A percentile compares a stretch with the other conserved stretches of the same genome.
phyloP scores from a whole-genome alignment of 164 flowering plant species.

The Piper betle region DNA sequence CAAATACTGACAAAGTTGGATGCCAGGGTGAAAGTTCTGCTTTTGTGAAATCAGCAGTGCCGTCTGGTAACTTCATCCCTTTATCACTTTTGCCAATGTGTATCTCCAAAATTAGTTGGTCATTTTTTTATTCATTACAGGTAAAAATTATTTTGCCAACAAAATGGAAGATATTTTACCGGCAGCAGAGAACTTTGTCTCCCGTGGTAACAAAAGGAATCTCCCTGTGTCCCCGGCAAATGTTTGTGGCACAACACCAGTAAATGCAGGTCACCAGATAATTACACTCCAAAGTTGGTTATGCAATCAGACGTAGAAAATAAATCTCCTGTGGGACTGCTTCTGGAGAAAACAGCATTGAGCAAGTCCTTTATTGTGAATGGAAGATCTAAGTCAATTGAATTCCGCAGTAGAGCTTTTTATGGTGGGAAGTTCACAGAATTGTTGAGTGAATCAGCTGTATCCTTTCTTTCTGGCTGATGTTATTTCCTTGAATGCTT shows the following conservation, averaged over 20 bases:
- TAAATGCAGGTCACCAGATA: constrained; percentile 1
- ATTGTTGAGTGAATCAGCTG: constrained; percentile 21
- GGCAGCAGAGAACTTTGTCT: constrained; percentile 16
- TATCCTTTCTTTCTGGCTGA: constrained; percentile 30
- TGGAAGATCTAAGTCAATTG: constrained; percentile 13
- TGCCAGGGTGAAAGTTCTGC: constrained; percentile 18
- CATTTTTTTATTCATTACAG: not conserved
- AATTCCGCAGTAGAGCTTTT: constrained; percentile 21
- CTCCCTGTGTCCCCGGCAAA: constrained; percentile 8
- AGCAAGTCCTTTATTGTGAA: constrained; percentile 14
- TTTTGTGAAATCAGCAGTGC: constrained; percentile 26
- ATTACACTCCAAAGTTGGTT: constrained; percentile 29
- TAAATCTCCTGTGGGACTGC: constrained; percentile 14
- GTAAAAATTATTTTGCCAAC: not conserved
- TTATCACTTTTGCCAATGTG: not conserved
- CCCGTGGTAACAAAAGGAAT: constrained; percentile 10
- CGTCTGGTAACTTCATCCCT: constrained; percentile 7
- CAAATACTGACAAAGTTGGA: constrained; percentile 7
- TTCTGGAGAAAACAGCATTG: constrained; percentile 13
- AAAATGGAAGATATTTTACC: constrained; percentile 6
- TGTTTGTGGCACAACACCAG: constrained; percentile 9
- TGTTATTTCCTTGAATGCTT: too few relatives aligned
- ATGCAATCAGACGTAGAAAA: constrained; percentile 17
- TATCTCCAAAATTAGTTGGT: not conserved
- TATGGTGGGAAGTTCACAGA: constrained; percentile 13